These are phyloP conservation scores for Geotrichum phurueaensis DNA, from an alignment of 1,139 yeast genomes.

Conservation along the genomic window DNA sequence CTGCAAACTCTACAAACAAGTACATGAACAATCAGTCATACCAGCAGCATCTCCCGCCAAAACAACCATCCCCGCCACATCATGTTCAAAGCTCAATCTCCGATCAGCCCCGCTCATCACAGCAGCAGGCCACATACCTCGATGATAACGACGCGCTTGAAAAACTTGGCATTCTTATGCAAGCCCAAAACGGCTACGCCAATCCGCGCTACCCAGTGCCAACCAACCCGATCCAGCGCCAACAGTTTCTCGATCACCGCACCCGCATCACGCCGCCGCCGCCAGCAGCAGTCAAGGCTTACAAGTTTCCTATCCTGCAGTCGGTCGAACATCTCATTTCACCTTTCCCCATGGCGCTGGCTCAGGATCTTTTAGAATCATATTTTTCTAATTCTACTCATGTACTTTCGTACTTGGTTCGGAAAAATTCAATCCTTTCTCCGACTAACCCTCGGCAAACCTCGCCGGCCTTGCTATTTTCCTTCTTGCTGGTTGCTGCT, in stretches of 20 bases:
- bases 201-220: not conserved
- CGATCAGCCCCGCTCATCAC: not conserved
- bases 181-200: not conserved
- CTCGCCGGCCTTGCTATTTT: slow-evolving; percentile 34
- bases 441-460: slow-evolving; percentile 30
- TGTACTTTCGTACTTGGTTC: slow-evolving; percentile 24
- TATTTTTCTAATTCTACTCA: slow-evolving; percentile 24
- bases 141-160: not conserved
- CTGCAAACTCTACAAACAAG: not conserved
- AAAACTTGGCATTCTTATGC: not conserved
- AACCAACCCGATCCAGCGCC: not conserved
- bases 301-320: slow-evolving; percentile 30
- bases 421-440: slow-evolving; percentile 22
- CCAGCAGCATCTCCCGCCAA: not conserved
- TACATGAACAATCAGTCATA: not conserved
- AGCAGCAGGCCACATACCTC: not conserved
- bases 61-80: not conserved
- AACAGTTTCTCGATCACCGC: not conserved
- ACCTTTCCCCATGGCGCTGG: slow-evolving; percentile 10
- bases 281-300: not conserved
- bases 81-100: not conserved
- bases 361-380: slow-evolving; percentile 20
- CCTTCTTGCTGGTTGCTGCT: slow-evolving; percentile 36
- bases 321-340: slow-evolving; percentile 22
- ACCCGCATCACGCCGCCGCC: not conserved